These are phyloP conservation scores for Xanthoparmelia taractica DNA, from an alignment of 495 filamentous ascomycete species.

Conservation along the genomic window DNA sequence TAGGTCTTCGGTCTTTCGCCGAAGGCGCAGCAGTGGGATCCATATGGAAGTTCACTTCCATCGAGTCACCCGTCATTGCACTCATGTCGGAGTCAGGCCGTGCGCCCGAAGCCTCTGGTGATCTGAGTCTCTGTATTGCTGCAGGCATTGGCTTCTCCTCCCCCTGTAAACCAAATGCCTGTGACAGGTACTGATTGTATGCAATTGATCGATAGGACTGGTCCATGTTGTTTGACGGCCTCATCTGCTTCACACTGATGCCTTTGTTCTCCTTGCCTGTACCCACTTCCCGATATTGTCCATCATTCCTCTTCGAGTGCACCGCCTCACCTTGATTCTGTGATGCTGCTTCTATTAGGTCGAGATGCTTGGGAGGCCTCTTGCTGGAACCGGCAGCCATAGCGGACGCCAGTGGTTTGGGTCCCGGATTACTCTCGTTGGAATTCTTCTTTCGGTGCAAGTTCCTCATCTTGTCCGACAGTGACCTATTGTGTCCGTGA, in stretches of 20 bases:
- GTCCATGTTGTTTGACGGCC: slow-evolving; percentile 19
- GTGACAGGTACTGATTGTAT: slow-evolving; percentile 26
- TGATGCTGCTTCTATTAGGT: slow-evolving; percentile 24
- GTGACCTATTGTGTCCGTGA: slow-evolving; percentile 15
- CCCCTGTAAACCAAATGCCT: slow-evolving; percentile 23
- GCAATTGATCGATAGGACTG: slow-evolving; percentile 22
- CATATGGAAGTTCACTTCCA: slow-evolving; percentile 22
- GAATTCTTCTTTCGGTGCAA: slow-evolving; percentile 25
- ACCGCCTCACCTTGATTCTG: slow-evolving; percentile 15
- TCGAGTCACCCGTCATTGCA: slow-evolving; percentile 18
- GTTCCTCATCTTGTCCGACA: slow-evolving; percentile 24
- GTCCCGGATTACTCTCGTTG: slow-evolving; percentile 15
- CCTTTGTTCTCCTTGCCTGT: slow-evolving; percentile 21
- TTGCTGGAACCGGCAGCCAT: slow-evolving; percentile 9
- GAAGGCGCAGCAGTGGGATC: slow-evolving; percentile 15
- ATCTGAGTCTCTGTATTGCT: slow-evolving; percentile 12
- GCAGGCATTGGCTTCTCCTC: slow-evolving; percentile 10
- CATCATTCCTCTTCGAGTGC: slow-evolving; percentile 13
- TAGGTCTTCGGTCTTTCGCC: slow-evolving; percentile 25
- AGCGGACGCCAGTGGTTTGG: slow-evolving; percentile 13
- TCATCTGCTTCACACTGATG: slow-evolving; percentile 7
- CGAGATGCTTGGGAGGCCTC: slow-evolving; percentile 22
- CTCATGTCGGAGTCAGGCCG: slow-evolving; percentile 21
- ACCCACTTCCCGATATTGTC: slow-evolving; percentile 11
- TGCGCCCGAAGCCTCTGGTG: slow-evolving; percentile 4